Evolutionary conservation across 306 rosid genomes (phyloP), one percentile per base, ranked within the genome.

Genomic region (Lathyrus oleraceus): DNA sequence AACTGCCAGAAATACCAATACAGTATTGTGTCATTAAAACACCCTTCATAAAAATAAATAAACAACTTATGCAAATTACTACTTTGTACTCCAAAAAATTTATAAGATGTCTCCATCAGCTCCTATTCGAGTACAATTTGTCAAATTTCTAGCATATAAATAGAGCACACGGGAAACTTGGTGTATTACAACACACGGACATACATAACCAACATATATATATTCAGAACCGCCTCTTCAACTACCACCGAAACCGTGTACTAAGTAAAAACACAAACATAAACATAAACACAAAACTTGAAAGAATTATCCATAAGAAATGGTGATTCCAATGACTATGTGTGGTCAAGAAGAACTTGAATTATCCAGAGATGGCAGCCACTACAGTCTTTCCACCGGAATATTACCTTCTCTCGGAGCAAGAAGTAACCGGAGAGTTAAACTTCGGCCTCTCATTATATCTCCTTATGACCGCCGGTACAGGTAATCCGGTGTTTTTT

Each of bases 381-480:
- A 91, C 3, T 89, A 83, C 56, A 94, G 97, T 19, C 89, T 94
- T 17, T 49, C 96, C 0, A 89, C 88, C 8, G 97, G 92, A 0
- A 76, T 95, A 14, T 64, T 95, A 15, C 99, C 99, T 2, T 83
- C 99, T 4, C 92, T 95, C 2, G 99, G 97, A 0, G 97, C 95
- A 11, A 69, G 84, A 76, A 86, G 92, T 30, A 76, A 57, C 21
- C 89, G 95, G 38, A 59, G 95, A 59, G 72, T 87, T 23, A 81
- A 79, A 45, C 92, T 89, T 59, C 63, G 70, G 5, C 36, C 61
- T 0, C 76, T 80, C 74, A 76, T 89, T 66, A 0, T 91, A 0
- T 87, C 96, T 0, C 97, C 97, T 1, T 91, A 87, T 52, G 95
- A 91, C 36, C 95, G 69, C 65, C 97, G 83, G 1, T 91, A 95